Percentiles rank a stretch among this genome's conserved stretches.
phyloP scores from a whole-genome alignment of 1,284 basidiomycete species.

The Tilletia caries region DNA sequence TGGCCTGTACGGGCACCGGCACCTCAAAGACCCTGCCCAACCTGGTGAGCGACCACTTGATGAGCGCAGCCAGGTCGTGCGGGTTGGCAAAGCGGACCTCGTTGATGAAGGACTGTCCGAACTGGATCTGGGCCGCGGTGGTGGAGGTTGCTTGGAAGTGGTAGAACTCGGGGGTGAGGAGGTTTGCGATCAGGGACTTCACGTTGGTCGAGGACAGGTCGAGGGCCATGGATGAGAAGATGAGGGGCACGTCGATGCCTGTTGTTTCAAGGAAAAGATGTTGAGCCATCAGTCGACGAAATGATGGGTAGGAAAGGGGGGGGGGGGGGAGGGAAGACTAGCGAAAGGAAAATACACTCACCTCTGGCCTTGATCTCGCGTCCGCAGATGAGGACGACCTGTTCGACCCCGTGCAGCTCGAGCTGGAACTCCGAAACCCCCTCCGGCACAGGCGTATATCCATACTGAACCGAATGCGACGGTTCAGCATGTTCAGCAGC shows the following conservation, averaged over 20 bases:
- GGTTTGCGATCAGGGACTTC: conserved; percentile 33
- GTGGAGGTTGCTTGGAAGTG: conserved; percentile 17
- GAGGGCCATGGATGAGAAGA: conserved; percentile 51
- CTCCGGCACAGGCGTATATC: conserved; percentile 6
- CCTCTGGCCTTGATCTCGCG: conserved; percentile 8
- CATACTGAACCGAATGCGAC: not conserved
- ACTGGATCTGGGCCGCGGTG: not conserved
- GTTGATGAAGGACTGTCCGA: conserved; percentile 26
- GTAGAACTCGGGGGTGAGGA: conserved; percentile 14
- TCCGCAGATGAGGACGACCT: not conserved
- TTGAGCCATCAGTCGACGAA: too few species aligned
- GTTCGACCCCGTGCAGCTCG: not conserved
- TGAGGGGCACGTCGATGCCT: conserved; percentile 46
- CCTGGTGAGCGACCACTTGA: conserved; percentile 52
- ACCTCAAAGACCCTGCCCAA: conserved; percentile 47
- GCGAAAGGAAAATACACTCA: not conserved
- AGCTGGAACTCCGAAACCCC: not conserved
- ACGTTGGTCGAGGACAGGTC: conserved; percentile 41
- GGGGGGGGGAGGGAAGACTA: not conserved
- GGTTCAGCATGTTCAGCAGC: conserved; percentile 4
- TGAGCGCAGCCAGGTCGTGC: conserved; percentile 47
- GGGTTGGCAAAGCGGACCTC: conserved; percentile 47
- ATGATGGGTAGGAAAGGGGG: not conserved
- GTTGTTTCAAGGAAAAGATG: not conserved
- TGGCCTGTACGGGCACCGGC: conserved; percentile 23